A percentile compares a stretch with the other conserved stretches of the same genome.
Conservation (phyloP, 768 basidiomycete genomes). For the Lentinula lateritia region DNA sequence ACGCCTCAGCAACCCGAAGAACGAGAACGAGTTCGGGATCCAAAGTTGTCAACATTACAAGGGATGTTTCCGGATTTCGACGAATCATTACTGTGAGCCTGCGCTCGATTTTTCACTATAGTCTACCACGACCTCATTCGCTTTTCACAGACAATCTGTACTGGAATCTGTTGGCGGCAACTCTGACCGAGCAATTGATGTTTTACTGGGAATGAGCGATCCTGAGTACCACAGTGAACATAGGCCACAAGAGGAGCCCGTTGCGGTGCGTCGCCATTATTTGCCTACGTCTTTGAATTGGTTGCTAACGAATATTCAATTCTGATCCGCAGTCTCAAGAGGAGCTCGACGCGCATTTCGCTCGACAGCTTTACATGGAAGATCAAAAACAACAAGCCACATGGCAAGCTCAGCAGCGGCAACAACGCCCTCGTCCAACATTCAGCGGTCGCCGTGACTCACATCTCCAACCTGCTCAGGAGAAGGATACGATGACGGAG, state of each 20-base stretch:
- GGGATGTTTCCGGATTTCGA: slow-evolving; percentile 83
- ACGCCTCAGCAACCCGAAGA: neutral
- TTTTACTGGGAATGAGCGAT: slow-evolving; percentile 81
- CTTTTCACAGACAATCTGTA: slow-evolving; percentile 49
- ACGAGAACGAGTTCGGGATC: slow-evolving; percentile 24
- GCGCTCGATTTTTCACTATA: neutral
- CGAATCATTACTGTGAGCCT: slow-evolving; percentile 56
- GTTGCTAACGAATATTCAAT: neutral
- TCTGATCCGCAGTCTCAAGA: slow-evolving; percentile 42
- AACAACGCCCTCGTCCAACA: slow-evolving; percentile 11
- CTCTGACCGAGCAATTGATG: slow-evolving; percentile 72
- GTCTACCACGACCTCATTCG: neutral
- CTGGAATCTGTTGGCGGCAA: slow-evolving; percentile 67
- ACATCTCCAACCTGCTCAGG: slow-evolving; percentile 11
- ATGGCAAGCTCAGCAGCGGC: slow-evolving; percentile 25
- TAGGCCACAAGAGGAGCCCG: slow-evolving; percentile 10
- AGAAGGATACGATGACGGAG: slow-evolving; percentile 56
- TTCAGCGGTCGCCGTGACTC: slow-evolving; percentile 8
- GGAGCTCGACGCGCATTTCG: slow-evolving; percentile 76
- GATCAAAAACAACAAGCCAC: slow-evolving; percentile 38
- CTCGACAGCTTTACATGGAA: slow-evolving; percentile 65
- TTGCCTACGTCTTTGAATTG: neutral
- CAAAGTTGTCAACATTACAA: slow-evolving; percentile 48
- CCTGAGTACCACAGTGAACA: slow-evolving; percentile 56
- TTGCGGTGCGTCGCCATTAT: slow-evolving; percentile 11